phyloP scores from a whole-genome alignment of 2,329 filamentous ascomycete genomes.

The Microsporum ferrugineum region DNA sequence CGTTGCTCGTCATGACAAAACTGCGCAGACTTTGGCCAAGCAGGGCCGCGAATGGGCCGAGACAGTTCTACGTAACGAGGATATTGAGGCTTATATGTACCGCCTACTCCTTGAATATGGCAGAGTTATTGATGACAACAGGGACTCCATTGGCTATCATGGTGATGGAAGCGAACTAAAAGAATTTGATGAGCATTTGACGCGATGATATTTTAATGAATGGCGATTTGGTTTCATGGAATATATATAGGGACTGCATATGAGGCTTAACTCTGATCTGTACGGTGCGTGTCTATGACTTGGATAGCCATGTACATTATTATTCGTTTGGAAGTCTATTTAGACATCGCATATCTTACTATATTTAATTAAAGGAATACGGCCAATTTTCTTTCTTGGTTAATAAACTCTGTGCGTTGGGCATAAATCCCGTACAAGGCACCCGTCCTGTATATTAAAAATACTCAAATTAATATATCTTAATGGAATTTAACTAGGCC shows the following conservation, averaged over 20 bases:
- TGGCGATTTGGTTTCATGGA: neutral
- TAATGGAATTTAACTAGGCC: too few species aligned
- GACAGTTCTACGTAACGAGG: slow-evolving; percentile 55
- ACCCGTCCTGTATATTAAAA: too few species aligned
- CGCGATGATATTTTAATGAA: neutral
- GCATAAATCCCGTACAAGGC: too few species aligned
- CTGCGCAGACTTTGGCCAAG: slow-evolving; percentile 53
- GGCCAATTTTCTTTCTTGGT: neutral
- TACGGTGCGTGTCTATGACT: neutral
- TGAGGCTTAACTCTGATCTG: neutral
- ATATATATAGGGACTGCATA: neutral
- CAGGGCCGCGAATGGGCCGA: slow-evolving; percentile 58
- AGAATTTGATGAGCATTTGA: slow-evolving; percentile 3
- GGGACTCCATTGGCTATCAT: slow-evolving; percentile 16
- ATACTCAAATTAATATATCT: too few species aligned
- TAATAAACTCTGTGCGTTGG: too few species aligned
- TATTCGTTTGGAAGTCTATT: neutral
- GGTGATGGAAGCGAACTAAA: slow-evolving; percentile 7
- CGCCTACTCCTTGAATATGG: slow-evolving; percentile 55
- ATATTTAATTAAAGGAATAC: neutral
- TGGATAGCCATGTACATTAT: neutral
- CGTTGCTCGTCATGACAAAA: slow-evolving; percentile 36
- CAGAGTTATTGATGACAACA: slow-evolving; percentile 31
- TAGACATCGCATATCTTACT: neutral
- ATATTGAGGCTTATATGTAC: slow-evolving; percentile 62